phyloP scores from a whole-genome alignment of 768 basidiomycete species.

The Candolleomyces efflorescens region DNA sequence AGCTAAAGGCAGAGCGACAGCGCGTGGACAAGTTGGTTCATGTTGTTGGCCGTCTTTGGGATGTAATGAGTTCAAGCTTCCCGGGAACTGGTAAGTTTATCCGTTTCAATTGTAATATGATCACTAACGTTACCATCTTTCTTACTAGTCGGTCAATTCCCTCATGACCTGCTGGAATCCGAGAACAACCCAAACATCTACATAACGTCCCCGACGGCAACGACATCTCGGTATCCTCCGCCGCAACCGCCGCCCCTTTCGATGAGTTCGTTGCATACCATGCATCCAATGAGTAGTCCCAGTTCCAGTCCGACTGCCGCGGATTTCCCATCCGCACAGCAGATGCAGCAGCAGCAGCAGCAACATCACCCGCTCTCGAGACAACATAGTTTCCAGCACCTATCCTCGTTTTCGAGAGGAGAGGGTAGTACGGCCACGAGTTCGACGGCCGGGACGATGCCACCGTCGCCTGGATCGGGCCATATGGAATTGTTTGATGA shows the following conservation, averaged over 20 bases:
- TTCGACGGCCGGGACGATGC: conserved; percentile 30
- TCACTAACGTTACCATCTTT: neutral
- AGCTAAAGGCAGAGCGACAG: conserved; percentile 49
- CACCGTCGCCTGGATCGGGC: conserved; percentile 37
- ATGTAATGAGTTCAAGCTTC: conserved; percentile 53
- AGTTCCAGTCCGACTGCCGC: conserved; percentile 50
- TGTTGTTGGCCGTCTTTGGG: conserved; percentile 59
- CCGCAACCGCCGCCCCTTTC: conserved; percentile 41
- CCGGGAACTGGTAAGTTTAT: conserved; percentile 47
- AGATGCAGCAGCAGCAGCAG: conserved; percentile 29
- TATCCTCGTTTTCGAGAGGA: conserved; percentile 13
- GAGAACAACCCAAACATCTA: conserved; percentile 64
- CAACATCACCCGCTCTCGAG: conserved; percentile 47
- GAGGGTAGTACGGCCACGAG: conserved; percentile 24
- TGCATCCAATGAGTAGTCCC: conserved; percentile 46
- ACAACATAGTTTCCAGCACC: conserved; percentile 59
- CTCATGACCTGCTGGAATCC: conserved; percentile 49
- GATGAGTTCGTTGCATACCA: conserved; percentile 38
- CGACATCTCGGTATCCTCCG: conserved; percentile 36
- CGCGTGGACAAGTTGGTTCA: conserved; percentile 59
- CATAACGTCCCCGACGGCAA: conserved; percentile 60
- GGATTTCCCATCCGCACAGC: conserved; percentile 34
- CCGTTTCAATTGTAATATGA: neutral
- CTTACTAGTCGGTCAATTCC: conserved; percentile 39
- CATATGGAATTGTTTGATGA: conserved; percentile 45